phyloP scores from a whole-genome alignment of 179 eudicot genomes.

The Nepenthes alata region DNA sequence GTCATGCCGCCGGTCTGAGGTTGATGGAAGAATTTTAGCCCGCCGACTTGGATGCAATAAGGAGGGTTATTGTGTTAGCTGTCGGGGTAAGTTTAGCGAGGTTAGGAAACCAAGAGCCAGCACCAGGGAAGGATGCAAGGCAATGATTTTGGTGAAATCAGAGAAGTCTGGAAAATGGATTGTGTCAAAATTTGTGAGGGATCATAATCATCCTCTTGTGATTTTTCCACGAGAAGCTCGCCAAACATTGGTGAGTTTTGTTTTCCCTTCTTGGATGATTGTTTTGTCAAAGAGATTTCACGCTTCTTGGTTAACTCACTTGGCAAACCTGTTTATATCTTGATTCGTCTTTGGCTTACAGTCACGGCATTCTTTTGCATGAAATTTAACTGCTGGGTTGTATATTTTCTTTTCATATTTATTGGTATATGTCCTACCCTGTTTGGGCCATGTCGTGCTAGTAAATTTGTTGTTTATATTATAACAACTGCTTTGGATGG shows the following conservation, averaged over 20 bases:
- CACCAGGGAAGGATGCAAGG: conserved; percentile 39
- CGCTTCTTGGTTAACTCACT: too few species aligned
- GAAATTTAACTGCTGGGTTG: too few species aligned
- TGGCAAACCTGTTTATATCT: too few species aligned
- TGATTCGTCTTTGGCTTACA: too few species aligned
- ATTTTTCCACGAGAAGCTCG: conserved; percentile 6
- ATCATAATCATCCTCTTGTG: conserved; percentile 36
- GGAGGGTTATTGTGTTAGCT: conserved; percentile 26
- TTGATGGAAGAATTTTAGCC: conserved; percentile 21
- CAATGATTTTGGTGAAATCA: conserved; percentile 38
- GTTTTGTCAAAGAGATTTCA: too few species aligned
- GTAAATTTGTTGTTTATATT: too few species aligned
- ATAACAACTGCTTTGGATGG: too few species aligned
- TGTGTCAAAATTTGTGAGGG: conserved; percentile 35
- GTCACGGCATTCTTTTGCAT: too few species aligned
- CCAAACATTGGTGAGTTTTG: conserved; percentile 1
- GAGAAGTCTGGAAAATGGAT: conserved; percentile 39
- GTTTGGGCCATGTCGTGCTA: too few species aligned
- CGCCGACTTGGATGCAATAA: conserved; percentile 36
- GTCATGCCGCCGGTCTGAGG: conserved; percentile 25
- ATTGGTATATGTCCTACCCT: too few species aligned
- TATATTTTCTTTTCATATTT: too few species aligned
- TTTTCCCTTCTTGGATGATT: neutral
- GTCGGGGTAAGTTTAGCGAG: conserved; percentile 28
- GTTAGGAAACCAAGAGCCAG: conserved; percentile 19